A percentile compares a stretch with the other conserved stretches of the same genome.
Conservation (phyloP, 2,329 filamentous ascomycete genomes). For the Ascochyta pisi region DNA sequence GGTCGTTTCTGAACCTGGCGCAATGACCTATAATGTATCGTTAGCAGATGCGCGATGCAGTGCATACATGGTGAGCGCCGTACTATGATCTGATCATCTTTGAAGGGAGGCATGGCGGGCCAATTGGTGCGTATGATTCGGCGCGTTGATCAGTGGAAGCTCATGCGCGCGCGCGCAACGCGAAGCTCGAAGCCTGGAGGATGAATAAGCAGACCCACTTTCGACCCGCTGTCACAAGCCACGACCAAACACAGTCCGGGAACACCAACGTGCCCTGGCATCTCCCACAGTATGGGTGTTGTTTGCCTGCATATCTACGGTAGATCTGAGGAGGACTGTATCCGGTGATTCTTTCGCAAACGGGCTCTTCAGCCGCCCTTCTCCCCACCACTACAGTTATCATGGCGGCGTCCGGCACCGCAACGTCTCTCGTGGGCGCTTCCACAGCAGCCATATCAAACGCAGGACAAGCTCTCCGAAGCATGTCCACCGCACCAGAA, state of each 20-base stretch:
- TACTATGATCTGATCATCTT: slow-evolving; percentile 56
- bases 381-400: slow-evolving; percentile 14
- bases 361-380: slow-evolving; percentile 7
- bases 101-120: slow-evolving; percentile 53
- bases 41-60: slow-evolving; percentile 19
- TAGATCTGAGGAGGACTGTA: slow-evolving; percentile 5
- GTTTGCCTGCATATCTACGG: slow-evolving; percentile 9
- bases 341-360: slow-evolving; percentile 8
- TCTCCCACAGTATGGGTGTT: slow-evolving; percentile 28
- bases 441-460: slow-evolving; percentile 25
- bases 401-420: slow-evolving; percentile 35
- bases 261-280: slow-evolving; percentile 29
- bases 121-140: slow-evolving; percentile 29
- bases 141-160: slow-evolving; percentile 15
- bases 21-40: slow-evolving; percentile 63
- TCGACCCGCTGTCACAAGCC: slow-evolving; percentile 25
- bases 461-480: slow-evolving; percentile 5
- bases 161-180: slow-evolving; percentile 16
- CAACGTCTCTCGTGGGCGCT: slow-evolving; percentile 31
- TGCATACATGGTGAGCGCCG: slow-evolving; percentile 4
- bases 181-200: slow-evolving; percentile 8
- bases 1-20: slow-evolving; percentile 85
- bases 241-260: slow-evolving; percentile 16
- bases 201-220: slow-evolving; percentile 20
- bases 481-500: neutral